Percentiles rank a stretch among this genome's conserved stretches.
Conservation (phyloP, 345 rosid genomes). For the Moricandia arvensis region DNA sequence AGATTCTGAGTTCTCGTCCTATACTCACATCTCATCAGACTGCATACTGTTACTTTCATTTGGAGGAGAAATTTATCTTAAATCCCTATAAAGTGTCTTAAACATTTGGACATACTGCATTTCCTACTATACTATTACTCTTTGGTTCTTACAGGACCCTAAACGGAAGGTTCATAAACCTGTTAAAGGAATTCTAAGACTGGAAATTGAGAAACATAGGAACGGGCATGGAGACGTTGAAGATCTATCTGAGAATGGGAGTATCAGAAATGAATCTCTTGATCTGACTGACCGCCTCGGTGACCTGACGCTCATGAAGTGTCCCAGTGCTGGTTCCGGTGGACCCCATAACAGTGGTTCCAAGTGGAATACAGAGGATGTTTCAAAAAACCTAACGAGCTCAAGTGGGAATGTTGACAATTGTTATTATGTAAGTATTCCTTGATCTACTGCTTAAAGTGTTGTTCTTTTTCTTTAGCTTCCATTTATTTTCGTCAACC, state of each 20-base stretch:
- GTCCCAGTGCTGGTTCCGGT: slow-evolving; percentile 70
- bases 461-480: slow-evolving; percentile 8
- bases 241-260: slow-evolving; percentile 82
- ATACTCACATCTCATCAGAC: not conserved
- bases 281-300: slow-evolving; percentile 62
- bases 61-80: slow-evolving; percentile 15
- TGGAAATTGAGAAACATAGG: slow-evolving; percentile 95
- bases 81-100: not conserved
- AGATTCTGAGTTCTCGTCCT: not conserved
- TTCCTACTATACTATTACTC: not conserved
- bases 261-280: slow-evolving; percentile 76
- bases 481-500: slow-evolving; percentile 10
- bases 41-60: slow-evolving; percentile 4
- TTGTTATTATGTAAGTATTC: slow-evolving; percentile 64
- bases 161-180: slow-evolving; percentile 93
- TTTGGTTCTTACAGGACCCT: slow-evolving; percentile 63
- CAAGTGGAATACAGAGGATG: slow-evolving; percentile 50
- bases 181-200: slow-evolving; percentile 80
- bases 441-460: not conserved
- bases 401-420: slow-evolving; percentile 53
- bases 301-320: slow-evolving; percentile 56
- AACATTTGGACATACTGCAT: not conserved
- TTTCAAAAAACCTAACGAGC: slow-evolving; percentile 57
- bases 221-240: slow-evolving; percentile 65
- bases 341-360: slow-evolving; percentile 58